A percentile compares a stretch with the other conserved stretches of the same genome.
These are phyloP conservation scores for Lolium perenne DNA, from an alignment of 176 grass and related monocot genomes.

Conservation along the genomic window DNA sequence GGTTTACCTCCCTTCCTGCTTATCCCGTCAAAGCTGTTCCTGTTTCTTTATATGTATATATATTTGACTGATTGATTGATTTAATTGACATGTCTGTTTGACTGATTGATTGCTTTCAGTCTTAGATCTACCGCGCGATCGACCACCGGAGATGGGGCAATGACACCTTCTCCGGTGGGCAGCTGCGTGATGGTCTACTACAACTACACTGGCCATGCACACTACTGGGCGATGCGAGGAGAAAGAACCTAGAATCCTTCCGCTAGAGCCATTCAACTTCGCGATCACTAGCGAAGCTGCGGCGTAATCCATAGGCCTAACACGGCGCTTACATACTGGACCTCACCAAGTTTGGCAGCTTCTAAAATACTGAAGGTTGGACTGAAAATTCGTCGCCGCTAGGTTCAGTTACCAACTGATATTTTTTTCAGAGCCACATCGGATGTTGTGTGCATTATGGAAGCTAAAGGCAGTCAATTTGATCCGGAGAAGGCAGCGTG, in stretches of 20 bases:
- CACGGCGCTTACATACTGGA: conserved; percentile 55
- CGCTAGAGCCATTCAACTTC: conserved; percentile 45
- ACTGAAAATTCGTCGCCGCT: background rate
- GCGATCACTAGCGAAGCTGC: background rate
- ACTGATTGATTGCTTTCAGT: background rate
- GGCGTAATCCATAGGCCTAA: conserved; percentile 24
- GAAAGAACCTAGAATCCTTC: too few species aligned
- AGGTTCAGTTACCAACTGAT: background rate
- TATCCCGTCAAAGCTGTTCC: conserved; percentile 51
- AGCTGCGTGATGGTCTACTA: conserved; percentile 61
- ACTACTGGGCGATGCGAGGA: conserved; percentile 26
- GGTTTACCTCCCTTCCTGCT: conserved; percentile 63
- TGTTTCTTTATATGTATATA: too few species aligned
- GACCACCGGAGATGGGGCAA: conserved; percentile 37
- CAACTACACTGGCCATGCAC: conserved; percentile 49
- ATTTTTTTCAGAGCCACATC: conserved; percentile 30
- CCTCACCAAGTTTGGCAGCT: conserved; percentile 58
- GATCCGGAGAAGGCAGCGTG: too few species aligned
- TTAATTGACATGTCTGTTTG: background rate
- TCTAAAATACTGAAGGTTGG: conserved; percentile 33
- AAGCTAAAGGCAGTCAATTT: too few species aligned
- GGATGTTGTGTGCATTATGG: too few species aligned
- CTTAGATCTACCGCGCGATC: conserved; percentile 62
- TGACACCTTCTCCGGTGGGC: conserved; percentile 38
- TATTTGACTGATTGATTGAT: too few species aligned